Percentiles rank a stretch among this genome's conserved stretches.
These are phyloP conservation scores for Phytophthora citrophthora DNA, from an alignment of 352 stramenopile genomes.

Conservation along the genomic window DNA sequence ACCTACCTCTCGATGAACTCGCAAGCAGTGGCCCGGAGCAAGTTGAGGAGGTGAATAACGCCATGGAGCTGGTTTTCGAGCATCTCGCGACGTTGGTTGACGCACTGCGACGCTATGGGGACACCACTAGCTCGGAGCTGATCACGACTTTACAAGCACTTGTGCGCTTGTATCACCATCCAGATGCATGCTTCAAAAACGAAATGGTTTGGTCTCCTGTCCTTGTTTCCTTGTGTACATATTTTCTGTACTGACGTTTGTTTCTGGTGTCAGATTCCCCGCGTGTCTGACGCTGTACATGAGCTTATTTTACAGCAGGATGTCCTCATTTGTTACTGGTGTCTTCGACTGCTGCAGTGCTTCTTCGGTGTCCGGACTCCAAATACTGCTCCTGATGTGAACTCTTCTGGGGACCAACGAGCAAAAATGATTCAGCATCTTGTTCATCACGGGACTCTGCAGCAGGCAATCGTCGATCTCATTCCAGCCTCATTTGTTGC, in stretches of 20 bases:
- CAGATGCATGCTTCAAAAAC: slow-evolving; percentile 49
- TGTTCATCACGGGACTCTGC: slow-evolving; percentile 50
- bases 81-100: slow-evolving; percentile 49
- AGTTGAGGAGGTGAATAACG: slow-evolving; percentile 46
- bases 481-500: slow-evolving; percentile 52
- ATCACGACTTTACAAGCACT: slow-evolving; percentile 59
- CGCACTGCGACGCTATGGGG: slow-evolving; percentile 39
- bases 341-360: slow-evolving; percentile 65
- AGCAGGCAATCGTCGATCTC: slow-evolving; percentile 60
- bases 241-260: slow-evolving; percentile 6
- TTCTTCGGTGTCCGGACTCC: slow-evolving; percentile 52
- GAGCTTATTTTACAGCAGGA: slow-evolving; percentile 68
- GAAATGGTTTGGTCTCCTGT: slow-evolving; percentile 30
- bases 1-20: slow-evolving; percentile 50
- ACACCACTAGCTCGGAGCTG: slow-evolving; percentile 45
- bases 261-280: slow-evolving; percentile 38
- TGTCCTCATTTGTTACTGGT: slow-evolving; percentile 72
- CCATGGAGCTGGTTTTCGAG: slow-evolving; percentile 56
- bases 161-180: slow-evolving; percentile 51
- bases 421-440: slow-evolving; percentile 67
- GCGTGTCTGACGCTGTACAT: slow-evolving; percentile 57
- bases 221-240: not conserved
- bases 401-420: slow-evolving; percentile 45
- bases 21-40: slow-evolving; percentile 33
- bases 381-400: slow-evolving; percentile 27